Evolutionary conservation across 176 grass and related monocot species (phyloP).

Genomic region (Oryza punctata): DNA sequence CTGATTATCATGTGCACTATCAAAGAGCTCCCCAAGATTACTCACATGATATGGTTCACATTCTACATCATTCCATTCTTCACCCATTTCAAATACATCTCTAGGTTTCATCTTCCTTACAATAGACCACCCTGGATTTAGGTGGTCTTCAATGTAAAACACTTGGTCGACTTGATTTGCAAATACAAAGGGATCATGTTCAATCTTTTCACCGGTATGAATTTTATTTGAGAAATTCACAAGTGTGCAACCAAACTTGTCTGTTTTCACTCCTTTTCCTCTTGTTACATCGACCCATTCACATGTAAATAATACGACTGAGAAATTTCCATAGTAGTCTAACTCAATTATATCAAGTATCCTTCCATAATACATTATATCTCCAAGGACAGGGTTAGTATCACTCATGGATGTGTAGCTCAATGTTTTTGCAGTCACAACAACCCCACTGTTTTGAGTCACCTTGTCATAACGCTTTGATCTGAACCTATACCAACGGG

Average conservation of each 20-base stretch:
- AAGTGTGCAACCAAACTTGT: constrained; percentile 27
- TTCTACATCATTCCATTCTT: constrained; percentile 31
- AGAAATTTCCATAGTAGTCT: constrained; percentile 5
- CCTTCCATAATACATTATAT: constrained; percentile 35
- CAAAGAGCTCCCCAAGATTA: background rate
- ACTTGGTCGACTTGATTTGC: constrained; percentile 30
- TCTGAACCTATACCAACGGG: background rate
- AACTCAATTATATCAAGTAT: constrained; percentile 36
- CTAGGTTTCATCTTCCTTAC: constrained; percentile 7
- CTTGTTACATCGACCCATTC: constrained; percentile 29
- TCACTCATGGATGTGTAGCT: background rate
- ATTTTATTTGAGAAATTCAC: constrained; percentile 26
- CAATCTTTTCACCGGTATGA: constrained; percentile 6
- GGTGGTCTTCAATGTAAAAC: constrained; percentile 17
- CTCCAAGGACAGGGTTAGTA: constrained; percentile 21
- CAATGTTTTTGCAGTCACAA: background rate
- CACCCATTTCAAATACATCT: constrained; percentile 23
- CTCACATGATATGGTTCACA: background rate
- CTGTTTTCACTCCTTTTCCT: constrained; percentile 1
- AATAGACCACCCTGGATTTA: constrained; percentile 14
- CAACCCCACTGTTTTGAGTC: constrained; percentile 21
- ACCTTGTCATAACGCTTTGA: constrained; percentile 6
- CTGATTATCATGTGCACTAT: background rate
- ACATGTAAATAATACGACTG: constrained; percentile 34
- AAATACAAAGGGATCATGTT: constrained; percentile 20